Conservation (phyloP, 805 yeast genomes). For the Candida sithepensis region DNA sequence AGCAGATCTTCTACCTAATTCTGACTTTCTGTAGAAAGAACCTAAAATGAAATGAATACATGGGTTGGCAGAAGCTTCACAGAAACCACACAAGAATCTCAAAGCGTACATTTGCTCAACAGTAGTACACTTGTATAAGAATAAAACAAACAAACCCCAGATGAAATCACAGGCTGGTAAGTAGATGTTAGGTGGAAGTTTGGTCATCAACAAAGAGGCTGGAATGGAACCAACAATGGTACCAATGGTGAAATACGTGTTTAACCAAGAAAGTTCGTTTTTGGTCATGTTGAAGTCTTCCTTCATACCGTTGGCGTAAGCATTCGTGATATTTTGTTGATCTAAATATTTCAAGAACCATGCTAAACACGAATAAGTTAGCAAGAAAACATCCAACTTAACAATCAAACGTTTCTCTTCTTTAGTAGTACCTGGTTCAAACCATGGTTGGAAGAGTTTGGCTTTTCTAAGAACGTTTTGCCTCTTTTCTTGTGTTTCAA, state of each 20-base stretch:
- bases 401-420: constrained; percentile 34
- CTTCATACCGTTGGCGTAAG: constrained; percentile 57
- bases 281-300: constrained; percentile 40
- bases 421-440: constrained; percentile 3
- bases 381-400: constrained; percentile 52
- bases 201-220: constrained; percentile 39
- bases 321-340: constrained; percentile 55
- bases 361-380: constrained; percentile 49
- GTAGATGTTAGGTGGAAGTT: constrained; percentile 40
- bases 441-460: constrained; percentile 4
- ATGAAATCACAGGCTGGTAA: constrained; percentile 40
- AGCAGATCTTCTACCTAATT: constrained; percentile 35
- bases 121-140: constrained; percentile 29
- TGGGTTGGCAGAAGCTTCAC: constrained; percentile 49
- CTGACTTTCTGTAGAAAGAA: constrained; percentile 33
- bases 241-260: constrained; percentile 46
- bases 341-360: constrained; percentile 68
- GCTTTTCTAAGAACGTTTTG: not conserved
- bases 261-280: constrained; percentile 42
- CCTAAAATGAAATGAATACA: constrained; percentile 44
- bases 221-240: constrained; percentile 48
- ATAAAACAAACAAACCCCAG: constrained; percentile 42
- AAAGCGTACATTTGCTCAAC: constrained; percentile 30
- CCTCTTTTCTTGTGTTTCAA: not conserved
- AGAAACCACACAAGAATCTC: constrained; percentile 40